Conservation (phyloP, 2,329 filamentous ascomycete genomes). For the Alternaria longipes region DNA sequence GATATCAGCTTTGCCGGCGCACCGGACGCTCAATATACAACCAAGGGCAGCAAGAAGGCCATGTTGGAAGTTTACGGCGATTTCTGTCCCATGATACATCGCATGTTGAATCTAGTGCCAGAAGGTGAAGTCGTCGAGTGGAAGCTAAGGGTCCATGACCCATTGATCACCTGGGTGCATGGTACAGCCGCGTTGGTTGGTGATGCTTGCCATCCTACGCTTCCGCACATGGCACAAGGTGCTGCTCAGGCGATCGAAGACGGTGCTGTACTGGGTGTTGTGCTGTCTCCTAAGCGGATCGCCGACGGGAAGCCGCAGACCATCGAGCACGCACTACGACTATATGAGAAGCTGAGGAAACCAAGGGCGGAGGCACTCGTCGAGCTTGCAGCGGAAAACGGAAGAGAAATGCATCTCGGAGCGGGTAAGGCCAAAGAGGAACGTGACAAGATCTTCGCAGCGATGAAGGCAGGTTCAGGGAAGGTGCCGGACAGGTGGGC, state of each 20-base stretch:
- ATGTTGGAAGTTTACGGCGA: conserved; percentile 69
- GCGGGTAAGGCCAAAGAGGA: conserved; percentile 68
- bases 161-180: conserved; percentile 69
- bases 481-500: conserved; percentile 63
- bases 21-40: conserved; percentile 68
- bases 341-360: conserved; percentile 67
- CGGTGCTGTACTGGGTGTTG: conserved; percentile 64
- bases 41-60: conserved; percentile 66
- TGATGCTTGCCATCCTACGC: conserved; percentile 70
- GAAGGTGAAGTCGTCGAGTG: conserved; percentile 74
- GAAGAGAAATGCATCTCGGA: conserved; percentile 64
- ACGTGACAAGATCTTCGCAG: conserved; percentile 64
- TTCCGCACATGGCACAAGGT: conserved; percentile 71
- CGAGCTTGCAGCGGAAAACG: conserved; percentile 64
- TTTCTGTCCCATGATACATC: conserved; percentile 69
- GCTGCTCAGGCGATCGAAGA: conserved; percentile 73
- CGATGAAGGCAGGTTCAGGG: conserved; percentile 54
- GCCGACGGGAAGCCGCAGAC: conserved; percentile 52
- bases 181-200: conserved; percentile 64
- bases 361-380: conserved; percentile 66
- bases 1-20: conserved; percentile 68
- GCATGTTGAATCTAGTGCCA: conserved; percentile 68
- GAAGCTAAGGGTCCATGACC: conserved; percentile 70
- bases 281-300: conserved; percentile 60
- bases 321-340: conserved; percentile 62